Evolutionary conservation across 495 filamentous ascomycete species (phyloP), one percentile per base, ranked within the genome.

Genomic region (Tuber borchii): DNA sequence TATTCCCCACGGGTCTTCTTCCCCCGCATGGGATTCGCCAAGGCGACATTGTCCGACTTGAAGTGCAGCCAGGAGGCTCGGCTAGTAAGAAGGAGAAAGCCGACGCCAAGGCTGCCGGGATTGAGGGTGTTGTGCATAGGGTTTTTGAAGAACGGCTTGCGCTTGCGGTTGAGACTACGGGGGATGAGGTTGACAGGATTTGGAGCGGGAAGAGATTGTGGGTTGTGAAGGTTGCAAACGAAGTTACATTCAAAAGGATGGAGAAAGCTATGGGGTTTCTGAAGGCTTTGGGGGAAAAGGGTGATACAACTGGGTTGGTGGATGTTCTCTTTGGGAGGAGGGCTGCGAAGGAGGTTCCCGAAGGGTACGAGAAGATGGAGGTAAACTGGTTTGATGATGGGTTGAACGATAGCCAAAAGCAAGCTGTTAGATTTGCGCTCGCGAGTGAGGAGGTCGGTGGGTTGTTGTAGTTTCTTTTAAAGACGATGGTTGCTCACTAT

Each of bases 161-260:
- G 69, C 88, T 97, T 61, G 90, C 90, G 16, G 89, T 97, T 70
- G 93, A 90, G 48, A 87, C 91, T 70, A 90, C 87, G 71, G 84
- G 78, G 34, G 88, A 89, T 73, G 89, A 89, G 69, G 85, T 92
- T 81, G 86, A 86, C 56, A 90, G 89, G 80, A 73, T 80, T 19
- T 44, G 73, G 70, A 72, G 39, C 73, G 80, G 78, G 12, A 78
- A 73, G 34, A 84, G 87, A 71, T 81, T 90, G 45, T 90, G 89
- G 90, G 80, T 90, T 44, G 90, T 99, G 34, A 98, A 98, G 86
- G 85, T 98, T 81, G 93, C 95, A 22, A 97, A 98, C 84, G 96
- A 98, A 85, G 91, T 97, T 78, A 97, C 94, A 51, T 94, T 91
- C 14, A 56, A n/a, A 45, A 92, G 93, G 80, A 97, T 99, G 92